These are phyloP conservation scores for Aspergillus pseudoglaucus DNA, from an alignment of 2,329 filamentous ascomycete species.

Conservation along the genomic window DNA sequence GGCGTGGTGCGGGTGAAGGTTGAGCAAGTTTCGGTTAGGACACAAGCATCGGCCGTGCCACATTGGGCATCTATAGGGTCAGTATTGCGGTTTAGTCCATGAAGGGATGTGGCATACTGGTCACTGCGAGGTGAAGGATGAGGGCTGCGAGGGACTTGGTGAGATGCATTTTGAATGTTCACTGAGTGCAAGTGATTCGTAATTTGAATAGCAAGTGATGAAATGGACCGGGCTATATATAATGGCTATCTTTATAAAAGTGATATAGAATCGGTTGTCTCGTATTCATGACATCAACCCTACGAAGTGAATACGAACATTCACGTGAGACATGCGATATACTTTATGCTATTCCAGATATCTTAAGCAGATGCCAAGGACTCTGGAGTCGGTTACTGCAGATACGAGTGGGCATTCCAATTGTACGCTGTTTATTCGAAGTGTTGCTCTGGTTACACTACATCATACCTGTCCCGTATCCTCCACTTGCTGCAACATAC, in stretches of 20 bases:
- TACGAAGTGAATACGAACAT: too few relatives aligned
- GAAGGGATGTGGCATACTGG: background rate
- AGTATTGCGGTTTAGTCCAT: background rate
- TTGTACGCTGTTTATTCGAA: too few relatives aligned
- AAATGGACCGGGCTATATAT: too few relatives aligned
- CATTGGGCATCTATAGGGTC: slow-evolving; percentile 2
- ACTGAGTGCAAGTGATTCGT: background rate
- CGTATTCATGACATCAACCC: background rate
- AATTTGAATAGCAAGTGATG: too few relatives aligned
- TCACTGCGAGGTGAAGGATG: background rate
- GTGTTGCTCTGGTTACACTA: too few relatives aligned
- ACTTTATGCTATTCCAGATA: too few relatives aligned
- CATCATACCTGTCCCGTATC: background rate
- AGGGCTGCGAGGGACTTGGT: background rate
- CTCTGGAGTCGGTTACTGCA: too few relatives aligned
- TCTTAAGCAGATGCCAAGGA: too few relatives aligned
- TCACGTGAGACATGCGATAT: too few relatives aligned
- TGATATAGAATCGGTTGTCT: background rate
- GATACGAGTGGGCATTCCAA: too few relatives aligned
- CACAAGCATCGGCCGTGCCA: slow-evolving; percentile 13
- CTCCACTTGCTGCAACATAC: slow-evolving; percentile 9
- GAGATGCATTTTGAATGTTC: background rate
- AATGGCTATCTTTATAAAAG: too few relatives aligned
- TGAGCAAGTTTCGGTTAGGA: slow-evolving; percentile 16
- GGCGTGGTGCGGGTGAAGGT: slow-evolving; percentile 15